Conservation (phyloP, 2,329 filamentous ascomycete species). For the Colletotrichum liriopes region DNA sequence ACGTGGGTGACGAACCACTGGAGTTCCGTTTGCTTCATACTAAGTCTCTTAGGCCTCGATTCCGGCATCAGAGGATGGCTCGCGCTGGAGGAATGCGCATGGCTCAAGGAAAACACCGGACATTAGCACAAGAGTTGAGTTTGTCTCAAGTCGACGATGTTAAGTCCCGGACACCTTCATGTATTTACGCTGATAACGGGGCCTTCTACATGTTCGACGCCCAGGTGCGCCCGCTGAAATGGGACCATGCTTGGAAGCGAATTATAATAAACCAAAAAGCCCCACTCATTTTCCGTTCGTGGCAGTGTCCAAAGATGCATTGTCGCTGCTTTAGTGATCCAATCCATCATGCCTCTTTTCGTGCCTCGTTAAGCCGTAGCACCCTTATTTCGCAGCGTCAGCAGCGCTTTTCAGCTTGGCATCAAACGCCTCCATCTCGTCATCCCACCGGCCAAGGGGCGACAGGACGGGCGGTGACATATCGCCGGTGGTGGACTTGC, state of each 20-base stretch:
- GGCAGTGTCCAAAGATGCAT: not conserved
- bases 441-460: constrained; percentile 67
- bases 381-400: constrained; percentile 14
- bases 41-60: constrained; percentile 38
- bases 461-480: constrained; percentile 52
- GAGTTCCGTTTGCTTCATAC: constrained; percentile 36
- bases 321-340: constrained; percentile 19
- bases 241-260: constrained; percentile 19
- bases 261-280: constrained; percentile 12
- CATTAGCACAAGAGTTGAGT: too few species aligned
- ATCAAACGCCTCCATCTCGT: constrained; percentile 71
- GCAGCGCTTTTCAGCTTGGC: constrained; percentile 43
- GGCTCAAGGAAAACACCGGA: not conserved
- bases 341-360: not conserved
- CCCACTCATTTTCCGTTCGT: not conserved
- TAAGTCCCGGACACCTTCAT: constrained; percentile 3
- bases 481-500: constrained; percentile 12
- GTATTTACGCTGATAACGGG: constrained; percentile 18
- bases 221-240: not conserved
- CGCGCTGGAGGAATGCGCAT: not conserved
- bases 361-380: not conserved
- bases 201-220: constrained; percentile 10
- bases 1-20: constrained; percentile 39
- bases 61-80: not conserved
- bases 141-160: not conserved